Percentiles rank a stretch among this genome's conserved stretches.
Conservation (phyloP, 2,329 filamentous ascomycete species). For the Xylariaceae sp. region DNA sequence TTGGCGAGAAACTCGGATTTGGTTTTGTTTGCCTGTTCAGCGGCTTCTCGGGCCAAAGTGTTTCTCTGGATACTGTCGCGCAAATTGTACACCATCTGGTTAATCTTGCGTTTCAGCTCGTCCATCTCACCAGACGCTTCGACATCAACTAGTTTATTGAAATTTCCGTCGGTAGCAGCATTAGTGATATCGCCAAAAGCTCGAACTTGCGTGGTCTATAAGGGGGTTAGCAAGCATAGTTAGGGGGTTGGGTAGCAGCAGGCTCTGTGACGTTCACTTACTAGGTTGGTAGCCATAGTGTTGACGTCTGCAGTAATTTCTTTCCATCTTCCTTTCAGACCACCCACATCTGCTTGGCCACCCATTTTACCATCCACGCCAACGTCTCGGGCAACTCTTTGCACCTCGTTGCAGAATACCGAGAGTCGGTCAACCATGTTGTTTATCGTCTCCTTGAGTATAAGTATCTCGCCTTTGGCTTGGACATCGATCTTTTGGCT, state of each 20-base stretch:
- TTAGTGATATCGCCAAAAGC: slow-evolving; percentile 99
- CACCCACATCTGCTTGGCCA: slow-evolving; percentile 90
- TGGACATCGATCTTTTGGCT: slow-evolving; percentile 94
- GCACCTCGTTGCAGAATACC: slow-evolving; percentile 94
- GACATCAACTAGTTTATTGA: slow-evolving; percentile 93
- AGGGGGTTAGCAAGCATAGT: not conserved
- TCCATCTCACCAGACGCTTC: slow-evolving; percentile 99
- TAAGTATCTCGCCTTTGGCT: slow-evolving; percentile 89
- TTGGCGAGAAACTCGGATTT: slow-evolving; percentile 98
- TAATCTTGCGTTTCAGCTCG: slow-evolving; percentile 98
- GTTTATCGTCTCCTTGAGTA: slow-evolving; percentile 94
- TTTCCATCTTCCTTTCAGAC: slow-evolving; percentile 92
- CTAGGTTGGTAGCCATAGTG: slow-evolving; percentile 75
- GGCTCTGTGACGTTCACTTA: slow-evolving; percentile 33
- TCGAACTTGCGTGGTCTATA: slow-evolving; percentile 89
- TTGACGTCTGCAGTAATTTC: slow-evolving; percentile 97
- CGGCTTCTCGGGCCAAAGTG: slow-evolving; percentile 90
- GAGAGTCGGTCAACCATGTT: slow-evolving; percentile 97
- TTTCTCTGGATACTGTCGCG: slow-evolving; percentile 96
- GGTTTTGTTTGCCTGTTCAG: slow-evolving; percentile 94
- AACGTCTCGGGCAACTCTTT: slow-evolving; percentile 92
- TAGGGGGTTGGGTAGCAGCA: not conserved
- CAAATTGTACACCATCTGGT: slow-evolving; percentile 96
- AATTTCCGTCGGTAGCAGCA: slow-evolving; percentile 92
- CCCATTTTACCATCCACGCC: slow-evolving; percentile 98